Base-by-base conservation (phyloP, 352 stramenopile species). In the Globisporangium nunn region DNA sequence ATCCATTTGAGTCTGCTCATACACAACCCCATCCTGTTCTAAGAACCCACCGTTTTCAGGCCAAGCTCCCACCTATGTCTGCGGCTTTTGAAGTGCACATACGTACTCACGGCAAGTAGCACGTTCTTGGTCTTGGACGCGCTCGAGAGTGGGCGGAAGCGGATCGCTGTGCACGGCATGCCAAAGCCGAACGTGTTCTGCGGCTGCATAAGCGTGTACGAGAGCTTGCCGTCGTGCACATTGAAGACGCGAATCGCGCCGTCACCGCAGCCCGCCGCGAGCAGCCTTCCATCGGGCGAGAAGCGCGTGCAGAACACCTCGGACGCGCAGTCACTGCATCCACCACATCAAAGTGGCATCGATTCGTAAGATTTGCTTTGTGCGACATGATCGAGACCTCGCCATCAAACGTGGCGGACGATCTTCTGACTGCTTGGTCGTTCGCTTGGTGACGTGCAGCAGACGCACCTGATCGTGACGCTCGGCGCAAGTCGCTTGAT, bases 81-180 rank as follows among this genome's bases (percentile, higher is more conserved):
- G 23, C 23, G 23, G 23, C 31, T 18, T 28, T 6, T 30, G 1
- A n/a, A 49, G 28, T 7, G 17, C 5, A 10, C 0, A 1, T 17
- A 87, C 82, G 29, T 82, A 93, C 83, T 91, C 50, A 85, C 82
- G 58, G 87, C 81, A 23, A 97, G 78, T 29, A 97, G 76, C 29
- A 97, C 85, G 58, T 97, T 97, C 69, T 93, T 95, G 52, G 88
- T 97, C 72, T 93, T 96, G 49, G 80, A 91, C 54, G 77, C 77
- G 52, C 71, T 86, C 17, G 68, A 81, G 3, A 91, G 63, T 40
- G 88, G 88, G 12, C 84, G 78, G 58, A 96, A 96, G 59, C 81
- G 72, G 55, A 96, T 84, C 12, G 77, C 78, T 6, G 87, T 95
- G 67, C 80, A 88, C 1, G 84, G 79, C 77, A 89, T 85, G n/a